These are phyloP conservation scores for Suillus ampliporus DNA, from an alignment of 768 basidiomycete genomes.

Conservation along the genomic window DNA sequence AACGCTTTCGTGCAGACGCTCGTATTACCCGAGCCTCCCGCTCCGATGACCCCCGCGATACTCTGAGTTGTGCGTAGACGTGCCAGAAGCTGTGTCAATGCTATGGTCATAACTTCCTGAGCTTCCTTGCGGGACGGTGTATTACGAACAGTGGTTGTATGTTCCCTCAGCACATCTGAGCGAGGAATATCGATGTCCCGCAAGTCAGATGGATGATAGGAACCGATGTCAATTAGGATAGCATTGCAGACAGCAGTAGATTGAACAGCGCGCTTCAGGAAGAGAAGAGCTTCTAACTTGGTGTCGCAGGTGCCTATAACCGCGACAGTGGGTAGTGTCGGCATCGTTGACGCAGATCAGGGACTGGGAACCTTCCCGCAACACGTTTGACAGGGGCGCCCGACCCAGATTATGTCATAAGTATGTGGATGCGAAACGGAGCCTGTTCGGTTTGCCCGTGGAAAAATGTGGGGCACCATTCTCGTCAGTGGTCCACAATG, in stretches of 20 bases:
- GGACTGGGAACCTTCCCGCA: not conserved
- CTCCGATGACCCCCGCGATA: constrained; percentile 27
- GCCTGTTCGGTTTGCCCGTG: not conserved
- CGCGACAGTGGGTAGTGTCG: constrained; percentile 21
- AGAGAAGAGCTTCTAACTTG: constrained; percentile 30
- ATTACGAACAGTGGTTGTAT: constrained; percentile 6
- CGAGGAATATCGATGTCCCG: constrained; percentile 28
- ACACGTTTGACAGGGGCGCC: not conserved
- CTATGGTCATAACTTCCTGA: constrained; percentile 24
- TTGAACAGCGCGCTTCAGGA: constrained; percentile 24
- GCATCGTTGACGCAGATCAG: constrained; percentile 5
- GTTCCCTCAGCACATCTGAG: constrained; percentile 22
- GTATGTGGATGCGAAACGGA: not conserved
- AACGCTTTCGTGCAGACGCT: constrained; percentile 29
- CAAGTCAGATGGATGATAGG: constrained; percentile 20
- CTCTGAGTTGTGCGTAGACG: constrained; percentile 15
- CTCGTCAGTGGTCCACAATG: constrained; percentile 4
- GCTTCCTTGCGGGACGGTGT: constrained; percentile 16
- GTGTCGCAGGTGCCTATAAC: constrained; percentile 37
- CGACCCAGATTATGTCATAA: constrained; percentile 28
- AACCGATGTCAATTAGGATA: constrained; percentile 33
- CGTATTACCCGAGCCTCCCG: constrained; percentile 35
- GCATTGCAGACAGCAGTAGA: constrained; percentile 24
- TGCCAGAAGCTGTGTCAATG: constrained; percentile 24
- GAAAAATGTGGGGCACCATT: constrained; percentile 1